Percentiles rank a stretch among this genome's conserved stretches.
Conservation (phyloP, 768 basidiomycete species). For the Astraeus odoratus region DNA sequence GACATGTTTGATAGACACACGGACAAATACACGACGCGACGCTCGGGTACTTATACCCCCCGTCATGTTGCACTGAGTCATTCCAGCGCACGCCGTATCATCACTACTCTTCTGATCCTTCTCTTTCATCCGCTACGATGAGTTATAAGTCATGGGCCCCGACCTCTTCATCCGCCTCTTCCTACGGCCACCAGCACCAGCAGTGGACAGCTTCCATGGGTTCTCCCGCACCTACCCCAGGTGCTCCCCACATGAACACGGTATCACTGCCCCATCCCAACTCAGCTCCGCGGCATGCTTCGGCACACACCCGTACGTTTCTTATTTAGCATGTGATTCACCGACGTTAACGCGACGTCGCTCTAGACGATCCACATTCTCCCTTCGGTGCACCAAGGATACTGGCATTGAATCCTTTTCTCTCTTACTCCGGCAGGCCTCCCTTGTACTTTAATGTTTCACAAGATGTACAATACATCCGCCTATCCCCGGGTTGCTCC, state of each 20-base stretch:
- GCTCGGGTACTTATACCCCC: constrained; percentile 23
- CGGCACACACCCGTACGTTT: constrained; percentile 19
- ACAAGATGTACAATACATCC: constrained; percentile 19
- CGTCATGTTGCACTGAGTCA: constrained; percentile 13
- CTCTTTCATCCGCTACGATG: constrained; percentile 12
- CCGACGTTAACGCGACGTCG: too few relatives aligned
- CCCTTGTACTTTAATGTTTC: constrained; percentile 21
- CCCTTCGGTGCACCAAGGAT: constrained; percentile 11
- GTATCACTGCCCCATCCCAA: constrained; percentile 28
- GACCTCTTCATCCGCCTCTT: neutral
- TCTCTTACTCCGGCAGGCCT: constrained; percentile 14
- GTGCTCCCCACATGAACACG: constrained; percentile 20
- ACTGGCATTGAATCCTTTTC: constrained; percentile 19
- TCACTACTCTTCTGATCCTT: neutral
- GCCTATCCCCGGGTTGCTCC: constrained; percentile 12
- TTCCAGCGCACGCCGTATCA: constrained; percentile 8
- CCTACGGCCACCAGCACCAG: constrained; percentile 4
- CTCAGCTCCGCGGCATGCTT: constrained; percentile 12
- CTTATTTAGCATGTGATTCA: too few relatives aligned
- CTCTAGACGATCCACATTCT: constrained; percentile 10
- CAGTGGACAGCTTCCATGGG: constrained; percentile 9
- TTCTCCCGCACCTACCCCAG: constrained; percentile 16
- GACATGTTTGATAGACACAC: constrained; percentile 1
- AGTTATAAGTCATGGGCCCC: constrained; percentile 19
- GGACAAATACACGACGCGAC: constrained; percentile 16